Base-by-base conservation (phyloP, 202 grass and related monocot species). In the Panicum hallii region DNA sequence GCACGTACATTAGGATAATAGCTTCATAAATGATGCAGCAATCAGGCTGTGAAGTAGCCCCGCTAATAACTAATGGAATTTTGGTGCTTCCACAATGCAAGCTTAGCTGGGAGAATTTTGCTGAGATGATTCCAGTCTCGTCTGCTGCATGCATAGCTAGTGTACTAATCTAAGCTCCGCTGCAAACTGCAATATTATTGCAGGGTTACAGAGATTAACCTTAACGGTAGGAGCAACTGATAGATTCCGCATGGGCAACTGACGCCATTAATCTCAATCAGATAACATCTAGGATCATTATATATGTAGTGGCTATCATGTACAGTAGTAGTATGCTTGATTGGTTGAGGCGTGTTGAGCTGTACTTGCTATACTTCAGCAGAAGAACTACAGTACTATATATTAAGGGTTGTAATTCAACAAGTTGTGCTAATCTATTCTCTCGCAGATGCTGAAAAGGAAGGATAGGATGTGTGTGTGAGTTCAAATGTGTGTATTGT, bases 1-100 rank as follows among this genome's bases (percentile, higher is more conserved):
- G 62, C 52, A 36, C n/a, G n/a, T n/a, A n/a, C 52, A 66, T 79
- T 80, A 42, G 30, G 17, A 62, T 76, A 28, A 49, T 64, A 64
- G 64, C 61, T 42, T 69, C 69, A 75, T 84, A 75, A 80, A 54
- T 81, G 17, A 52, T n/a, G 46, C 17, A 11, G 4, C 67, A 79
- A 84, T 79, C 77, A 84, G 61, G 68, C 50, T 22, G n/a, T 9
- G 62, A 63, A 66, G 63, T 73, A 67, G 50, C 5, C 53, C 53
- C 81, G 50, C 63, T 32, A 32, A 32, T 32, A 32, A 3, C 32
- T 32, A 32, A 32, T 32, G 32, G 32, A 32, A 32, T 32, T 32
- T 32, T 32, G 32, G 32, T 32, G 32, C 63, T 64, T 80, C 47
- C 23, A 80, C 19, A 26, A 26, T 26, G 26, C 26, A 26, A 67